phyloP scores from a whole-genome alignment of 2,329 filamentous ascomycete genomes.

The Lachnellula cervina region DNA sequence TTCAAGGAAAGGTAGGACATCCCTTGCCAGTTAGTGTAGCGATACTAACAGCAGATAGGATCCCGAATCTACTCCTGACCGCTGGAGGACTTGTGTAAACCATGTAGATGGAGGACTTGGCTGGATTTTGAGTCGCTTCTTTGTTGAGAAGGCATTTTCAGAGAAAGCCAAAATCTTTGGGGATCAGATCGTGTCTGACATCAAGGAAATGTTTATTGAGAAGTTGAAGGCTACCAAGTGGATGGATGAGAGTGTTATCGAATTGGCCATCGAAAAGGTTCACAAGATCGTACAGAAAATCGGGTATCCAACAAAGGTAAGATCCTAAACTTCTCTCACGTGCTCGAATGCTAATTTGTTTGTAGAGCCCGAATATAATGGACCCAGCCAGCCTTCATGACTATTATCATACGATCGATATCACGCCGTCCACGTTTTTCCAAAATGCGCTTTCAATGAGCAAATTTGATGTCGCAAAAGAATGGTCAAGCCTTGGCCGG shows the following conservation, averaged over 20 bases:
- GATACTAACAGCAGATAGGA: slow-evolving; percentile 36
- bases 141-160: slow-evolving; percentile 63
- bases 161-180: slow-evolving; percentile 61
- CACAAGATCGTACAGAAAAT: slow-evolving; percentile 65
- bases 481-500: slow-evolving; percentile 55
- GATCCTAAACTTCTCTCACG: not conserved
- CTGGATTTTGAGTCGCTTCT: slow-evolving; percentile 69
- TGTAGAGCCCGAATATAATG: slow-evolving; percentile 52
- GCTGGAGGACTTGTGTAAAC: slow-evolving; percentile 61
- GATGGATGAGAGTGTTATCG: slow-evolving; percentile 59
- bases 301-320: slow-evolving; percentile 54
- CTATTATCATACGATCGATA: slow-evolving; percentile 51
- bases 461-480: slow-evolving; percentile 41
- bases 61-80: slow-evolving; percentile 55
- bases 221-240: slow-evolving; percentile 55
- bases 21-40: not conserved
- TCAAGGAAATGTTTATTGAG: slow-evolving; percentile 61
- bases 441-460: slow-evolving; percentile 50
- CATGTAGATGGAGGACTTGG: slow-evolving; percentile 54
- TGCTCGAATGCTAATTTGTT: slow-evolving; percentile 10
- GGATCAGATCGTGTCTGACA: slow-evolving; percentile 64
- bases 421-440: slow-evolving; percentile 51
- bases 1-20: slow-evolving; percentile 47
- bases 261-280: slow-evolving; percentile 59
- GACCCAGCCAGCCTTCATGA: slow-evolving; percentile 49